Conservation (phyloP, 352 stramenopile genomes). For the Phytophthora megakarya region DNA sequence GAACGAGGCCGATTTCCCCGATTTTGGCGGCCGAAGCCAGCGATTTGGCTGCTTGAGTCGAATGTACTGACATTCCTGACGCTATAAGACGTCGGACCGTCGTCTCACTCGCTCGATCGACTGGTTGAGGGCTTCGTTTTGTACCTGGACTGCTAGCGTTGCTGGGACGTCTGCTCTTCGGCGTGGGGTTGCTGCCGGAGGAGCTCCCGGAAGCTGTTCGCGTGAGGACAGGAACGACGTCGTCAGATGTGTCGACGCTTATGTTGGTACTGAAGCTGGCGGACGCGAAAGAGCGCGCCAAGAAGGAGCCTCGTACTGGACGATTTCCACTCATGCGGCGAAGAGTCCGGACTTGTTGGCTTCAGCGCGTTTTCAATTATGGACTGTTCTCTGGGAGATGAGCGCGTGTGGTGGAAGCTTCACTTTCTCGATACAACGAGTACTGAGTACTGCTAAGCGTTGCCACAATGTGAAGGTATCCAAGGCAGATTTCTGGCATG, state of each 20-base stretch:
- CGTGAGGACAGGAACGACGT: background rate
- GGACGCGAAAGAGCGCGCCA: conserved; percentile 8
- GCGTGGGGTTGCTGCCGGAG: conserved; percentile 7
- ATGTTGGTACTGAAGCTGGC: conserved; percentile 1
- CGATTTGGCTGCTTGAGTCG: conserved; percentile 20
- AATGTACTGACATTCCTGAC: conserved; percentile 28
- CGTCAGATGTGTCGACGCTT: conserved; percentile 9
- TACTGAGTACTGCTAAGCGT: too few relatives aligned
- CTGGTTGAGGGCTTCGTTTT: conserved; percentile 1
- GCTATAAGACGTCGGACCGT: conserved; percentile 18
- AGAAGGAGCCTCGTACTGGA: conserved; percentile 17
- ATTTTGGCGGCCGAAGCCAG: conserved; percentile 24
- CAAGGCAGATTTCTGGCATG: too few relatives aligned
- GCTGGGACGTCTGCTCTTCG: conserved; percentile 1
- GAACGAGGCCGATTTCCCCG: conserved; percentile 24
- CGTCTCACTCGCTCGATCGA: conserved; percentile 24
- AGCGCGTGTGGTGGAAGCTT: too few relatives aligned
- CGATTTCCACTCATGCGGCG: background rate
- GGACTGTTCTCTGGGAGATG: background rate
- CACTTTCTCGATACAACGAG: too few relatives aligned
- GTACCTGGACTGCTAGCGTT: background rate
- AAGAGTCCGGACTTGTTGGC: background rate
- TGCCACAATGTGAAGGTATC: too few relatives aligned
- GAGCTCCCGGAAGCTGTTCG: conserved; percentile 11
- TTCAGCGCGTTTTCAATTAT: background rate